Percentiles rank a stretch among this genome's conserved stretches.
Conservation (phyloP, 768 basidiomycete species). For the Tylopilus plumbeoviolaceoides region DNA sequence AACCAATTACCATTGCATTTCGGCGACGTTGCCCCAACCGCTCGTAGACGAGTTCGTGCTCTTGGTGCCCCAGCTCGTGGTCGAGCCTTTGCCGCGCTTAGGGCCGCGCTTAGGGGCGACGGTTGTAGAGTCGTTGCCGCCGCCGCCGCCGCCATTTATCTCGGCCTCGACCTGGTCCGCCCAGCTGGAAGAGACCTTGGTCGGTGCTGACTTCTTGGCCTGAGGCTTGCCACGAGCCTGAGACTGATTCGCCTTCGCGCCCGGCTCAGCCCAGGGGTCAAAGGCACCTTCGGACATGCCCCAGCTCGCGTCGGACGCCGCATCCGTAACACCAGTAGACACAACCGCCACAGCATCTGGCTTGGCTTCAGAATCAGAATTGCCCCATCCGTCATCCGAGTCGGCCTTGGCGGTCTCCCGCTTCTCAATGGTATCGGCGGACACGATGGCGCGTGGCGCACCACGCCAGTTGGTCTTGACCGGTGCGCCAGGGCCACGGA, state of each 20-base stretch:
- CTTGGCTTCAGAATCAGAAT: constrained; percentile 14
- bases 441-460: constrained; percentile 24
- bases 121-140: neutral
- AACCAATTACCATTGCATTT: constrained; percentile 23
- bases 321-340: constrained; percentile 1
- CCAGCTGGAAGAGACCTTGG: constrained; percentile 14
- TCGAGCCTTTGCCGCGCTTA: constrained; percentile 12
- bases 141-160: neutral
- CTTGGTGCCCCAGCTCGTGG: constrained; percentile 8
- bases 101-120: constrained; percentile 12
- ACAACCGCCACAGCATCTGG: constrained; percentile 3
- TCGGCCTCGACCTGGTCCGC: constrained; percentile 27
- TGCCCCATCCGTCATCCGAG: constrained; percentile 19
- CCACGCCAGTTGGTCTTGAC: constrained; percentile 32
- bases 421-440: constrained; percentile 22
- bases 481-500: constrained; percentile 29
- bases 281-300: constrained; percentile 13
- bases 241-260: constrained; percentile 2
- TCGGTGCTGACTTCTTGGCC: constrained; percentile 7
- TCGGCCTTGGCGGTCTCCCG: constrained; percentile 14
- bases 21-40: constrained; percentile 15
- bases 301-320: constrained; percentile 22
- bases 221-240: neutral
- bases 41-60: neutral
- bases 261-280: constrained; percentile 23